Evolutionary conservation across 768 basidiomycete species (phyloP), one percentile per base, ranked within the genome.

Genomic region (Russula compacta): DNA sequence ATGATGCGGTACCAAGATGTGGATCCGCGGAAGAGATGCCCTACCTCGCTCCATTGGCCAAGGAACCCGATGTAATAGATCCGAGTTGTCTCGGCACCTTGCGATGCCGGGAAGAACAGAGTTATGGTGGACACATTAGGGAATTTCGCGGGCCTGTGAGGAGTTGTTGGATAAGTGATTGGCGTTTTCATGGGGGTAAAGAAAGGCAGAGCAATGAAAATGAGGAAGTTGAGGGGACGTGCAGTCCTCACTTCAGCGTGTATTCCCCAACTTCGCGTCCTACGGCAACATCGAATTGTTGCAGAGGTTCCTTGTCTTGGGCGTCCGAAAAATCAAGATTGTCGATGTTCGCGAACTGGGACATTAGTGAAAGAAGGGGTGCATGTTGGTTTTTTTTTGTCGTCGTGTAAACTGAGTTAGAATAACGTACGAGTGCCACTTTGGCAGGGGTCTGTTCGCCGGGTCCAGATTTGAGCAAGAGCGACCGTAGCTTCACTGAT

Each of bases 51-150:
- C 86, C 87, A 92, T 38, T 83, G 80, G 2, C 94, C 94, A 17
- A 91, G 75, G 69, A 95, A 86, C 14, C 93, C 92, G 29, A 95
- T 70, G 68, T 93, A 95, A 68, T 90, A 95, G 10, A 95, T 75
- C 32, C 84, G 79, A 0, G 82, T 83, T 0, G 81, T 83, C 14
- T 92, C 87, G 11, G 87, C 89, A 36, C 90, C 91, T 70, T 87
- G 89, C 2, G 86, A 83, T 2, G 79, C 78, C 3, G 92, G 91
- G 67, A 95, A 82, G 71, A 87, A 93, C 8, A 95, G 68, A 1
- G 92, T 88, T n/a, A 97, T 69, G 8, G 83, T 86, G 5, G 88
- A 86, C 1, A 93, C 73, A 54, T 89, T 89, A 7, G 86, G 83
- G 71, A 95, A 97, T 70, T 92, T 95, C 6, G 90, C 83, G 8